A percentile compares a stretch with the other conserved stretches of the same genome.
Conservation (phyloP, 305 asterid genomes). For the Withania somnifera region DNA sequence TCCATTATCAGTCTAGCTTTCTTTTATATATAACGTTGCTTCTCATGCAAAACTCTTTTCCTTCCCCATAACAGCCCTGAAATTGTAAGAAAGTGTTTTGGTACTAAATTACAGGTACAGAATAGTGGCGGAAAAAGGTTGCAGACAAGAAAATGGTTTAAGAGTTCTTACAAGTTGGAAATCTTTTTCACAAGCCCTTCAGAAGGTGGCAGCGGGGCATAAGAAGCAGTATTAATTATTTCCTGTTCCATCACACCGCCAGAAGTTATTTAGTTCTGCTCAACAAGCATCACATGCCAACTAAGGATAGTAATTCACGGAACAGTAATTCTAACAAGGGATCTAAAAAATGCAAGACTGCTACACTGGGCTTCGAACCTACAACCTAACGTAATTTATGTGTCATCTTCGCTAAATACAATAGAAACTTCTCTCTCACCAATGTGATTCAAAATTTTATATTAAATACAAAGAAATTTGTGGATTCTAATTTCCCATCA, state of each 20-base stretch:
- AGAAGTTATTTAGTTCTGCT: neutral
- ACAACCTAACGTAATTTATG: too few relatives aligned
- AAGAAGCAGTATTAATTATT: slow-evolving; percentile 11
- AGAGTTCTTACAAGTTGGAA: neutral
- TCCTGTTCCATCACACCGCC: slow-evolving; percentile 1
- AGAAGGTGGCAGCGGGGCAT: slow-evolving; percentile 7
- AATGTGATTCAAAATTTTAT: too few relatives aligned
- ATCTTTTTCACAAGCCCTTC: slow-evolving; percentile 1
- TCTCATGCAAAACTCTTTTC: neutral
- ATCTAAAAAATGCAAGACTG: too few relatives aligned
- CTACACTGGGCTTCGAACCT: too few relatives aligned
- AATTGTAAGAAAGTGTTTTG: neutral
- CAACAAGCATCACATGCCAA: neutral
- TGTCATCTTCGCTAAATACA: too few relatives aligned
- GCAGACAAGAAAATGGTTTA: neutral
- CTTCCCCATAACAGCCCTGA: neutral
- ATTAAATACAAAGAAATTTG: too few relatives aligned
- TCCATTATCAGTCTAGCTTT: neutral
- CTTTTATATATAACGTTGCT: neutral
- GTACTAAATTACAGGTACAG: neutral
- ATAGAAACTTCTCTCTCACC: too few relatives aligned
- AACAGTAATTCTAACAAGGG: too few relatives aligned
- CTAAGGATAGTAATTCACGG: too few relatives aligned
- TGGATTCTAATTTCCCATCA: too few relatives aligned
- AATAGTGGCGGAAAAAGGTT: neutral